Conservation (phyloP, 169 alveolate genomes). For the Cryptosporidium muris region DNA sequence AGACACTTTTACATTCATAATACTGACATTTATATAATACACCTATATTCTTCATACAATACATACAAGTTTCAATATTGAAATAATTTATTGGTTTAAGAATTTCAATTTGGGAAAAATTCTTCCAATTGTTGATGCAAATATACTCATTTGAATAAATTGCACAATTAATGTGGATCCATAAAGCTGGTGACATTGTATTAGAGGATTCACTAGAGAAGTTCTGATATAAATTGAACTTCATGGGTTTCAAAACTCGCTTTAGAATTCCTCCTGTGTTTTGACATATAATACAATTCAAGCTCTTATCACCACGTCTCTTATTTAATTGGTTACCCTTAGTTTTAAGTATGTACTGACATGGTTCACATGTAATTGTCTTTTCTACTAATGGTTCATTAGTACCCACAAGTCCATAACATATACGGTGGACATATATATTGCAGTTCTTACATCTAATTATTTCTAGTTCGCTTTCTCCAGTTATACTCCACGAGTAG, state of each 20-base stretch:
- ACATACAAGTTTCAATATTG: not conserved
- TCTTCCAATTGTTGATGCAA: conserved; percentile 18
- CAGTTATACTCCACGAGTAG: conserved; percentile 16
- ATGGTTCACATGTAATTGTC: conserved; percentile 42
- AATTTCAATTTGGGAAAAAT: conserved; percentile 30
- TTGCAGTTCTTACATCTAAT: conserved; percentile 49
- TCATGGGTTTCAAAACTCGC: conserved; percentile 14
- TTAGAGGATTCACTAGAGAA: not conserved
- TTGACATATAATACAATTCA: conserved; percentile 34
- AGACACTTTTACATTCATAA: not conserved
- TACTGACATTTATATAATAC: conserved; percentile 1
- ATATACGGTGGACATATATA: conserved; percentile 22
- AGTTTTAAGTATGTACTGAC: conserved; percentile 15
- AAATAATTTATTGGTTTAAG: conserved; percentile 3
- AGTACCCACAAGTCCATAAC: conserved; percentile 29
- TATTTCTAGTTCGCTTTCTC: conserved; percentile 22
- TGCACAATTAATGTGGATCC: conserved; percentile 69
- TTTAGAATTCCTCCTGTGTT: conserved; percentile 25
- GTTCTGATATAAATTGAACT: not conserved
- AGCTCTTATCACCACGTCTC: not conserved
- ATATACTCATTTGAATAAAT: conserved; percentile 41
- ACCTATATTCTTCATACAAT: conserved; percentile 10
- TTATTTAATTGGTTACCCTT: conserved; percentile 32
- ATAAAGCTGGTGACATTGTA: conserved; percentile 18
- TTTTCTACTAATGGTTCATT: not conserved